These are phyloP conservation scores for Arachnomyces sp. DNA, from an alignment of 2,329 filamentous ascomycete species.

Conservation along the genomic window DNA sequence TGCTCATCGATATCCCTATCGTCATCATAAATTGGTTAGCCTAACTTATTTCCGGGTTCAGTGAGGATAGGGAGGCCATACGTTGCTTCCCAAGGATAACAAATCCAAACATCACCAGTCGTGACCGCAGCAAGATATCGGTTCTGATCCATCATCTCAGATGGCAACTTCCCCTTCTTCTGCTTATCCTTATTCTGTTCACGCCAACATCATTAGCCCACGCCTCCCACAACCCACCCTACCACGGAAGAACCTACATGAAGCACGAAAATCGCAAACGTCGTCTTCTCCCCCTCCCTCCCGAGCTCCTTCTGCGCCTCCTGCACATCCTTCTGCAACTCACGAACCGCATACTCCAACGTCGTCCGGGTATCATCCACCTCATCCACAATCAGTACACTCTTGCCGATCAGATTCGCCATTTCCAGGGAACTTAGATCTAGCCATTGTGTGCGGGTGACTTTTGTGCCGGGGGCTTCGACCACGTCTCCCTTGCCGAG, in stretches of 20 bases:
- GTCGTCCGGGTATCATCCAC: conserved; percentile 93
- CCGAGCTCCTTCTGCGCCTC: conserved; percentile 65
- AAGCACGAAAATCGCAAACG: conserved; percentile 90
- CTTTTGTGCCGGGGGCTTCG: conserved; percentile 81
- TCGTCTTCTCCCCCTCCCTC: conserved; percentile 61
- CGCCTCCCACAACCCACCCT: too few relatives aligned
- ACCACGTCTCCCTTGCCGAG: conserved; percentile 56
- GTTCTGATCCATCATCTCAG: conserved; percentile 62
- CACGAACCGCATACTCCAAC: conserved; percentile 84
- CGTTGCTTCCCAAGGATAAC: conserved; percentile 96
- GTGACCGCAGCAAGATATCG: conserved; percentile 81
- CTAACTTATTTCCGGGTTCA: background rate
- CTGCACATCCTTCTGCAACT: conserved; percentile 92
- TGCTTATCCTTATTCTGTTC: conserved; percentile 86
- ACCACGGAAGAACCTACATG: conserved; percentile 53
- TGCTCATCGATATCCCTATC: conserved; percentile 79
- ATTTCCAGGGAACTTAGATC: conserved; percentile 81
- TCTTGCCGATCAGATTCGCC: conserved; percentile 82
- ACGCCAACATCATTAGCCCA: conserved; percentile 8
- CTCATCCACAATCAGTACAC: conserved; percentile 87
- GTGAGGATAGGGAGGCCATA: conserved; percentile 30
- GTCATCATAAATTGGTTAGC: conserved; percentile 12
- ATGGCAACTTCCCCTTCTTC: conserved; percentile 82
- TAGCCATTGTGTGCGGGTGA: conserved; percentile 97
- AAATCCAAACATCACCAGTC: conserved; percentile 93